Conservation (phyloP, 805 yeast genomes). For the Ogataea haglerorum region DNA sequence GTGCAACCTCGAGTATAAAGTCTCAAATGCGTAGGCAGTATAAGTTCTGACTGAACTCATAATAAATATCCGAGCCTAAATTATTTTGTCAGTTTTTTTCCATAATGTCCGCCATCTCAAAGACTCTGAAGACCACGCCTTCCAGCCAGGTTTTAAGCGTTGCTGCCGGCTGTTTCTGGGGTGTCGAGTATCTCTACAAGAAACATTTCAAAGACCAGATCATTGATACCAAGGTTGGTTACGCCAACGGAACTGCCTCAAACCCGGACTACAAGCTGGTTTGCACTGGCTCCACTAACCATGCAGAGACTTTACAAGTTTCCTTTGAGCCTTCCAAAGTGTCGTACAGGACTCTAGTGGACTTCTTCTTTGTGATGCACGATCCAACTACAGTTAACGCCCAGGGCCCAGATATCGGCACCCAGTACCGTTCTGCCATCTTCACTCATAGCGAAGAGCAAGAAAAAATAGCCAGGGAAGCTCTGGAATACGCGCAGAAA, state of each 20-base stretch:
- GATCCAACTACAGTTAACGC: constrained; percentile 84
- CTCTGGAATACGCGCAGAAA: constrained; percentile 56
- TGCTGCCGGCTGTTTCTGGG: constrained; percentile 80
- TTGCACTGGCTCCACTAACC: constrained; percentile 71
- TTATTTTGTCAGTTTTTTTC: not conserved
- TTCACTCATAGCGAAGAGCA: constrained; percentile 60
- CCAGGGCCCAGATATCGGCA: constrained; percentile 88
- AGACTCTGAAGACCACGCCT: constrained; percentile 27
- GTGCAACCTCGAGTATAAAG: constrained; percentile 30
- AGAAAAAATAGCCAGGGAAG: constrained; percentile 34
- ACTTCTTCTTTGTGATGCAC: constrained; percentile 86
- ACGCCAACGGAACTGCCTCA: constrained; percentile 66
- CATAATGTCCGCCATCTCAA: constrained; percentile 18
- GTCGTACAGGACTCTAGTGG: constrained; percentile 58
- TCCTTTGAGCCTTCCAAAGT: constrained; percentile 72
- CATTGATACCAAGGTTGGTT: constrained; percentile 81
- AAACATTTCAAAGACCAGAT: constrained; percentile 66
- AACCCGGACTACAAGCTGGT: constrained; percentile 68
- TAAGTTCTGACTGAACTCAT: constrained; percentile 29
- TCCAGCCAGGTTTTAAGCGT: constrained; percentile 53
- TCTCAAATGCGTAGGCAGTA: constrained; percentile 41
- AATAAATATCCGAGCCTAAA: not conserved
- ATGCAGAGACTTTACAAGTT: constrained; percentile 81
- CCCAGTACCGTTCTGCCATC: constrained; percentile 86
- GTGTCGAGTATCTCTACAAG: constrained; percentile 78